Evolutionary conservation across 2,329 filamentous ascomycete species (phyloP).

Genomic region (Akanthomyces muscarius): DNA sequence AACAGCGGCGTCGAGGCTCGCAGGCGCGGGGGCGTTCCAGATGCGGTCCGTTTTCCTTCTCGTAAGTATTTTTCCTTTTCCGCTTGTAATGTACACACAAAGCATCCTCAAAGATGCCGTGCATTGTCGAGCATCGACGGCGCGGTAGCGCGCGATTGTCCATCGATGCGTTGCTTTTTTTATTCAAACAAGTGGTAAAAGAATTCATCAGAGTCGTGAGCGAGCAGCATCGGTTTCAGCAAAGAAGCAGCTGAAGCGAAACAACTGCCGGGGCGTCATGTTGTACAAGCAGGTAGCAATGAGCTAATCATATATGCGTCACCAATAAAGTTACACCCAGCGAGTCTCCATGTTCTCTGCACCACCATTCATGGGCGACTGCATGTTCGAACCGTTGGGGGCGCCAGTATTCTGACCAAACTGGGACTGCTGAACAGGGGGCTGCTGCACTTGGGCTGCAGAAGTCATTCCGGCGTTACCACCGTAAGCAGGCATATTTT

Average conservation of each 20-base stretch:
- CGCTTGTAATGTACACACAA: conserved; percentile 17
- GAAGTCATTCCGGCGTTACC: conserved; percentile 30
- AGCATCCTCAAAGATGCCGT: conserved; percentile 6
- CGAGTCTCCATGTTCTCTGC: conserved; percentile 32
- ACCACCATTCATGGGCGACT: conserved; percentile 25
- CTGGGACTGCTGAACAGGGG: conserved; percentile 18
- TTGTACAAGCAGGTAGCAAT: conserved; percentile 32
- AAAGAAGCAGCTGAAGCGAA: conserved; percentile 10
- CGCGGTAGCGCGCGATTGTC: neutral
- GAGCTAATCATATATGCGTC: conserved; percentile 24
- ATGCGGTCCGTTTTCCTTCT: conserved; percentile 8
- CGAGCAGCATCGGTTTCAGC: conserved; percentile 29
- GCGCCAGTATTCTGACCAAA: conserved; percentile 10
- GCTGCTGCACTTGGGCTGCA: conserved; percentile 25
- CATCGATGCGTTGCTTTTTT: conserved; percentile 20
- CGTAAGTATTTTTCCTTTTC: conserved; percentile 13
- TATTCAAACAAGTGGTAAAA: conserved; percentile 33
- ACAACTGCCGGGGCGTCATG: conserved; percentile 23
- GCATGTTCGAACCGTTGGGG: conserved; percentile 22
- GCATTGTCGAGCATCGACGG: conserved; percentile 4
- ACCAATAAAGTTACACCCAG: conserved; percentile 36
- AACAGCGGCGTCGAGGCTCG: neutral
- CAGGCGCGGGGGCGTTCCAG: neutral
- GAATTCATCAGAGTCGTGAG: conserved; percentile 39
- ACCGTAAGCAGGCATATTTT: conserved; percentile 34